Evolutionary conservation across 2,329 filamentous ascomycete genomes (phyloP), one percentile per base, ranked within the genome.

Genomic region (Dichotomopilus funicola): DNA sequence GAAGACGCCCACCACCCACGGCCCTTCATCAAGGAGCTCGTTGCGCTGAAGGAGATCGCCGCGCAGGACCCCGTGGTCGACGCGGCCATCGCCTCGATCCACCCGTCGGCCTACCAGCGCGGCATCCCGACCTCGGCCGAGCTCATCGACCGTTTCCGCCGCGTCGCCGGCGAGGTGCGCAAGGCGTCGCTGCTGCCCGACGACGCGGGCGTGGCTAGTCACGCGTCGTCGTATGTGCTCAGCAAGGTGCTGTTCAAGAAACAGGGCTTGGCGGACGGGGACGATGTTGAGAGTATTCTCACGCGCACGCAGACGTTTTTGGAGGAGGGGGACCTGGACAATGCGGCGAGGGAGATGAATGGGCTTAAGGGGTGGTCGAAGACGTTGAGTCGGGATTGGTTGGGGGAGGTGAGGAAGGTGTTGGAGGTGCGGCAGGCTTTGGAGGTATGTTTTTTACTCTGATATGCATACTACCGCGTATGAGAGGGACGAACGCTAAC

Each of bases 191-290:
- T 99, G 50, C 79, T 99, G 12, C 94, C 94, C 11, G 91, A 95
- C 62, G 88, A 96, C 66, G 94, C 94, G 0, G 94, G 94, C 63
- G 88, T 99, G 33, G 92, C 94, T 19, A 94, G 88, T 66, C 94
- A 99, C 71, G 91, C 92, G 3, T 92, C 91, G 44, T 94, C 88
- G 70, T 87, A 89, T 71, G 79, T 95, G 47, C 78, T 99, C 65
- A 95, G 89, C 78, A 95, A 96, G 75, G 80, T 97, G 51, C 84
- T 97, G 75, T 97, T 99, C 82, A 91, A 90, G 78, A 97, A 97
- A 81, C 85, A 88, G 67, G 89, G 88, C 8, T 78, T 94, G 47
- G 87, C 90, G 0, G 84, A 84, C 31, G 91, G 92, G 19, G 81
- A 89, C 64, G 92, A 97, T 67, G 92, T 97, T 27, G 94, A 99